Percentiles rank a stretch among this genome's conserved stretches.
These are phyloP conservation scores for Hirsutella rhossiliensis DNA, from an alignment of 2,329 filamentous ascomycete species.

Conservation along the genomic window DNA sequence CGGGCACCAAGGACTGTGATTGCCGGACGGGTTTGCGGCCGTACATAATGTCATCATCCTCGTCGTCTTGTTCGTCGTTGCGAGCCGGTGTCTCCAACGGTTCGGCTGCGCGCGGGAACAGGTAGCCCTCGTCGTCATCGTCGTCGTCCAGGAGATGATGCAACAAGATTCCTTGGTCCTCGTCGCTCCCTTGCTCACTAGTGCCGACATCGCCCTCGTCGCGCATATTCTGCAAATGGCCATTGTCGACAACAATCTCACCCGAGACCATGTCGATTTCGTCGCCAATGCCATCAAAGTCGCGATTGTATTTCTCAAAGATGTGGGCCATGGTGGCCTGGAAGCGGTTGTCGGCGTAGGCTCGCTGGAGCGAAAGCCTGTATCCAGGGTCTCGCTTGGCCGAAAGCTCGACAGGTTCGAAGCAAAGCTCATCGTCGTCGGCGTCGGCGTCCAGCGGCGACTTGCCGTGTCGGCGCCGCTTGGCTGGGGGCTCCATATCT, in stretches of 20 bases:
- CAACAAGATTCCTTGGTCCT: slow-evolving; percentile 21
- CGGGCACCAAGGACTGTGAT: slow-evolving; percentile 5
- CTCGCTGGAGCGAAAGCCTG: slow-evolving; percentile 49
- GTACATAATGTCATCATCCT: slow-evolving; percentile 7
- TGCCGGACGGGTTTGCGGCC: slow-evolving; percentile 2
- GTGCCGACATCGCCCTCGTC: slow-evolving; percentile 37
- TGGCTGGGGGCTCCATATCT: slow-evolving; percentile 45
- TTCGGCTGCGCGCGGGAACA: neutral
- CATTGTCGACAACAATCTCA: slow-evolving; percentile 79
- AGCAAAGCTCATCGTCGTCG: slow-evolving; percentile 35
- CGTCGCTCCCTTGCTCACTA: slow-evolving; percentile 10
- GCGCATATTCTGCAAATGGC: slow-evolving; percentile 58
- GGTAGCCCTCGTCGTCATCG: slow-evolving; percentile 6
- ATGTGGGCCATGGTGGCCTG: slow-evolving; percentile 82
- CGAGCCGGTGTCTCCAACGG: neutral
- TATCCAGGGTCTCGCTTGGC: slow-evolving; percentile 38
- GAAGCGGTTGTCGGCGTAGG: slow-evolving; percentile 56
- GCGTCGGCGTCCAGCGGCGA: slow-evolving; percentile 25
- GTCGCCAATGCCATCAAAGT: slow-evolving; percentile 76
- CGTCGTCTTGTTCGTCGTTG: slow-evolving; percentile 3
- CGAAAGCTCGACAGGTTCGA: slow-evolving; percentile 33
- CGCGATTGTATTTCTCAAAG: slow-evolving; percentile 74
- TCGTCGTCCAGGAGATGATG: slow-evolving; percentile 18
- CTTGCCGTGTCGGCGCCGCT: slow-evolving; percentile 45
- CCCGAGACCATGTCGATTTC: slow-evolving; percentile 80